Conservation (phyloP, 2,329 filamentous ascomycete species). For the Dissoconium aciculare region DNA sequence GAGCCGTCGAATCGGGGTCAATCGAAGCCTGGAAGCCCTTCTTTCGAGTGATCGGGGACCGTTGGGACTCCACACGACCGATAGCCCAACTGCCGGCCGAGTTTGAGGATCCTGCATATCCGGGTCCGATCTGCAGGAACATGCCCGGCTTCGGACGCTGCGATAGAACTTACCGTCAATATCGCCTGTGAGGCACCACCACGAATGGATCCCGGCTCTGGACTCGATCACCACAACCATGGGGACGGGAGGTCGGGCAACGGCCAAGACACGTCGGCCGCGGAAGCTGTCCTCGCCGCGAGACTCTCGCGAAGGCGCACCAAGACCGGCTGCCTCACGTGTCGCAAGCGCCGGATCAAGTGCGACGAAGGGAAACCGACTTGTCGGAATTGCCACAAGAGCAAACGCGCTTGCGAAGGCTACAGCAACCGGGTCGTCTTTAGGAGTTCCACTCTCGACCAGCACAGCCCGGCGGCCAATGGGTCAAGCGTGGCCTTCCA, state of each 20-base stretch:
- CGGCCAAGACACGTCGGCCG: constrained; percentile 15
- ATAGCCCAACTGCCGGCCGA: no score
- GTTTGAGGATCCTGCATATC: no score
- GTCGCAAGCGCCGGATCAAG: constrained; percentile 88
- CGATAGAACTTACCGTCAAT: no score
- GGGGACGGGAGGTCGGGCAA: constrained; percentile 2
- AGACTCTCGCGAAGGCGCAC: constrained; percentile 46
- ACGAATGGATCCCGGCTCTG: constrained; percentile 8
- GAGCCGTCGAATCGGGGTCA: no score
- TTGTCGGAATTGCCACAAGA: constrained; percentile 75
- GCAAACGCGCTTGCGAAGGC: constrained; percentile 68
- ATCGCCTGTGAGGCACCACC: no score
- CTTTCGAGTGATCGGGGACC: no score
- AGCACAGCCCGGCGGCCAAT: constrained; percentile 36
- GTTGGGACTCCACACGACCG: no score
- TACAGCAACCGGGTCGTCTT: constrained; percentile 71
- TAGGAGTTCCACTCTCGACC: constrained; percentile 53
- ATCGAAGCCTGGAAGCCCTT: no score
- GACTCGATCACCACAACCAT: constrained; percentile 4
- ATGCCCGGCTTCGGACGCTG: no score
- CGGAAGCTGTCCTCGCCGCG: constrained; percentile 18
- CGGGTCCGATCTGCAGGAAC: no score
- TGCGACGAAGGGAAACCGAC: constrained; percentile 80
- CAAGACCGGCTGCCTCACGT: constrained; percentile 88
- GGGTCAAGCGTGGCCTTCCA: constrained; percentile 25